Percentiles rank a stretch among this genome's conserved stretches.
Evolutionary conservation across 1,139 yeast species (phyloP).

Genomic region (Martiniozyma asiatica): DNA sequence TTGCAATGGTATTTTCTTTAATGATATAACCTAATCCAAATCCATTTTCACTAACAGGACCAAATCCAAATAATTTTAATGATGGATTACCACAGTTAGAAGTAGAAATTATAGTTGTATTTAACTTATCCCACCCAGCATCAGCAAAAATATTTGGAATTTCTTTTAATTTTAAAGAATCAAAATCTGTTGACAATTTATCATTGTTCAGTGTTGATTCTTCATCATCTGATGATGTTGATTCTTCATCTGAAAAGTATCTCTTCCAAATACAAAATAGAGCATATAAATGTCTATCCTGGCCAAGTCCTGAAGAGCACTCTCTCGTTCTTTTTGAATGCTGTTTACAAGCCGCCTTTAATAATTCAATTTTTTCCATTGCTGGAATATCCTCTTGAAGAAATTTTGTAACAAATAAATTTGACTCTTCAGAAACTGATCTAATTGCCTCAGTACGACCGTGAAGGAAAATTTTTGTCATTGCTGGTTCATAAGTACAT

Average conservation of each 20-base stretch:
- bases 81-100: conserved; percentile 81
- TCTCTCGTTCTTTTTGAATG: conserved; percentile 60
- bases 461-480: conserved; percentile 79
- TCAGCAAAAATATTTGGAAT: conserved; percentile 66
- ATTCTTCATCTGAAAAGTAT: conserved; percentile 27
- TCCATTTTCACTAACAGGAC: conserved; percentile 84
- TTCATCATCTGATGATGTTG: conserved; percentile 20
- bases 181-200: conserved; percentile 14
- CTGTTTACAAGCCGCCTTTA: conserved; percentile 56
- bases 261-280: conserved; percentile 83
- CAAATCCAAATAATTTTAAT: conserved; percentile 78
- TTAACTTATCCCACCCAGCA: conserved; percentile 61
- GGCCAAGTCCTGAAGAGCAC: conserved; percentile 71
- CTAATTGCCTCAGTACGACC: conserved; percentile 91
- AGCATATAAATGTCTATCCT: conserved; percentile 83
- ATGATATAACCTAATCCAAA: conserved; percentile 88
- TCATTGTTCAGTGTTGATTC: conserved; percentile 22
- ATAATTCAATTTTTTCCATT: conserved; percentile 45
- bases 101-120: conserved; percentile 53
- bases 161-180: conserved; percentile 20
- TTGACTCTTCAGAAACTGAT: conserved; percentile 71
- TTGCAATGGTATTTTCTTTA: conserved; percentile 71
- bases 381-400: conserved; percentile 57
- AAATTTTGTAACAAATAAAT: conserved; percentile 72
- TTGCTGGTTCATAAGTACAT: conserved; percentile 91